phyloP scores from a whole-genome alignment of 176 grass and related monocot species.

The Aegilops bicornis region DNA sequence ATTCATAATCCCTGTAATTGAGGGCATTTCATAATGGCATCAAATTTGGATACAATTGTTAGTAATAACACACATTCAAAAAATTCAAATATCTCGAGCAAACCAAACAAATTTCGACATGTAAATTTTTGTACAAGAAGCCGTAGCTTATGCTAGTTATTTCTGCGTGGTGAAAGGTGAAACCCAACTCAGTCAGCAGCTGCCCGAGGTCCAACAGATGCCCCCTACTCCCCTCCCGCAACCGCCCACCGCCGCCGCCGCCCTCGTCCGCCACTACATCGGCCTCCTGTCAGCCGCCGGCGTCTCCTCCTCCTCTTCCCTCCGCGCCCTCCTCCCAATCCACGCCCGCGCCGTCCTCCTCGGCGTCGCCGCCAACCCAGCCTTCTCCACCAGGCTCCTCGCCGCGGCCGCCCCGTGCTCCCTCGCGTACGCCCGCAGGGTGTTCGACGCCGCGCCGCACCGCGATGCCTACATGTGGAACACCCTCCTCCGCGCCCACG shows the following conservation, averaged over 20 bases:
- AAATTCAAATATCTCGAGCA: not conserved
- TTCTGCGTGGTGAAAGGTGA: not conserved
- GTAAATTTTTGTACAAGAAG: not conserved
- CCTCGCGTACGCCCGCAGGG: conserved; percentile 62
- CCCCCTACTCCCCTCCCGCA: not conserved
- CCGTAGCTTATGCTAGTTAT: not conserved
- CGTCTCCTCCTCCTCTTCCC: not conserved
- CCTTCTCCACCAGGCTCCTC: conserved; percentile 59
- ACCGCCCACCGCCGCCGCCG: not conserved
- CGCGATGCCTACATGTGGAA: conserved; percentile 81
- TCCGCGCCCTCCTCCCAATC: conserved; percentile 47
- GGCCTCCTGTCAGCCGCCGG: not conserved
- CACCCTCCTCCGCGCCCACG: conserved; percentile 65
- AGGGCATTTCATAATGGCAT: too few relatives aligned
- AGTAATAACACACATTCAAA: not conserved
- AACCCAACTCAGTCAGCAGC: not conserved
- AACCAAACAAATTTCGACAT: not conserved
- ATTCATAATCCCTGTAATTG: not conserved
- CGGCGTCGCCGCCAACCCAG: conserved; percentile 48
- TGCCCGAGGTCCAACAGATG: conserved; percentile 5
- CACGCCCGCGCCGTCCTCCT: conserved; percentile 58
- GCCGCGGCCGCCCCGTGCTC: conserved; percentile 30
- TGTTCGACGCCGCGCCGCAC: conserved; percentile 59
- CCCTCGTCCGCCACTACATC: conserved; percentile 19
- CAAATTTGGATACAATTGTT: not conserved